Percentiles rank a stretch among this genome's conserved stretches.
phyloP scores from a whole-genome alignment of 23 red algal species.

The Gracilariopsis chorda region DNA sequence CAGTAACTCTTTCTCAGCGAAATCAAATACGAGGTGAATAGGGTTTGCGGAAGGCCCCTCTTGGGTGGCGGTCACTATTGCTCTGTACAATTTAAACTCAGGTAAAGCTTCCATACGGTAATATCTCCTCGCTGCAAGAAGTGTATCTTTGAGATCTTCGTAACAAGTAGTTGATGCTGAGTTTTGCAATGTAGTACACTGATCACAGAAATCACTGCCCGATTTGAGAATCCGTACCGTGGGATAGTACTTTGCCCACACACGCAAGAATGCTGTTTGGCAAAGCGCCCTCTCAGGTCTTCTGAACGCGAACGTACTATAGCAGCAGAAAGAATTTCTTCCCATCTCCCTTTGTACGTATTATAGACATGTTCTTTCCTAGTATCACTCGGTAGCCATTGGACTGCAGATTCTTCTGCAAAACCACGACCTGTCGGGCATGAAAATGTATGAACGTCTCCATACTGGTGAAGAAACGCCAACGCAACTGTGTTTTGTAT shows the following conservation, averaged over 20 bases:
- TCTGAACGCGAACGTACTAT: not conserved
- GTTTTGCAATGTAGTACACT: too few species aligned
- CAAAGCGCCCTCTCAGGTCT: not conserved
- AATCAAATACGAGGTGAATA: conserved; percentile 44
- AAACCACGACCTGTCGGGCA: not conserved
- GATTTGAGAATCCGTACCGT: not conserved
- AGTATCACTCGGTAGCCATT: not conserved
- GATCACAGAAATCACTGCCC: too few species aligned
- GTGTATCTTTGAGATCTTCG: not conserved
- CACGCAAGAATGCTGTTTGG: not conserved
- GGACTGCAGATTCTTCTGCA: not conserved
- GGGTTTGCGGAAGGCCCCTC: not conserved
- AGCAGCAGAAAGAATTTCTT: not conserved
- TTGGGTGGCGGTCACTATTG: not conserved
- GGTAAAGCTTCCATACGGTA: not conserved
- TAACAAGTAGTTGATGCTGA: not conserved
- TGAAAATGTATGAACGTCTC: not conserved
- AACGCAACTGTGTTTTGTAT: not conserved
- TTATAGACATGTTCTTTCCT: not conserved
- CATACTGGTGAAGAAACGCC: not conserved
- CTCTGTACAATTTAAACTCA: not conserved
- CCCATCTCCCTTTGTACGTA: not conserved
- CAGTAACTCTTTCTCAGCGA: conserved; percentile 18
- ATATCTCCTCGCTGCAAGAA: not conserved
- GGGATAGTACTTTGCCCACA: not conserved